Base-by-base conservation (phyloP, 2,329 filamentous ascomycete species). In the Ceratocystis colombiana region DNA sequence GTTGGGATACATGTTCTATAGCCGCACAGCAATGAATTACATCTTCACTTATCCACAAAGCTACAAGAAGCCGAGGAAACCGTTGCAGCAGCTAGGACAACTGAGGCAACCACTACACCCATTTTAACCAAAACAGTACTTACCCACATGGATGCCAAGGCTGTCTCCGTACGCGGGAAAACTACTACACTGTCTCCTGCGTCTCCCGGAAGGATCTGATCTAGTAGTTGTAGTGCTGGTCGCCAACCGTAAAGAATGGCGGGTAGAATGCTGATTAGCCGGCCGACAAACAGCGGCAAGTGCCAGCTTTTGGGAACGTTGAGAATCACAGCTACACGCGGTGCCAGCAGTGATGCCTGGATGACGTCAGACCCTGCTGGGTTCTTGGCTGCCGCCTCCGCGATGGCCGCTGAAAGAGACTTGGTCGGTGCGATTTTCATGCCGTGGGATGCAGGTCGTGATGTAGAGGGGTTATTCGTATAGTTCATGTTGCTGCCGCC, bases 311-410 rank as follows among this genome's bases (percentile, higher is more conserved):
- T 80, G 65, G 87, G 85, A 17, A 94, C 84, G 64, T 89, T 88
- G 61, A 93, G 81, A 41, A 90, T 82, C 71, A 91, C 88, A 69
- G 89, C 89, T 66, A 93, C 84, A 66, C 88, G 88, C 12, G 89
- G 89, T 72, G 91, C 88, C 55, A 90, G 79, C 64, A 86, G 77
- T 17, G 82, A 75, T 20, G 71, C 69, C 41, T 50, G 62, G 15
- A 68, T 67, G 2, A 68, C 64, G 22, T 37, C 61, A 28, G 64
- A 55, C 28, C 30, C 48, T 30, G 48, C 46, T 17, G 50, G 33
- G 61, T 62, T 57, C 30, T 64, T 62, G 25, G 68, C 59, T 1
- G 68, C 64, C 3, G 68, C 57, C 33, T 65, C 61, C 22, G 64
- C 55, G 22, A 68, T 67, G 10, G 64, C 67, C 8, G 64, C 64